Evolutionary conservation across 495 filamentous ascomycete genomes (phyloP), one percentile per base, ranked within the genome.

Genomic region (Friedmanniomyces endolithicus): DNA sequence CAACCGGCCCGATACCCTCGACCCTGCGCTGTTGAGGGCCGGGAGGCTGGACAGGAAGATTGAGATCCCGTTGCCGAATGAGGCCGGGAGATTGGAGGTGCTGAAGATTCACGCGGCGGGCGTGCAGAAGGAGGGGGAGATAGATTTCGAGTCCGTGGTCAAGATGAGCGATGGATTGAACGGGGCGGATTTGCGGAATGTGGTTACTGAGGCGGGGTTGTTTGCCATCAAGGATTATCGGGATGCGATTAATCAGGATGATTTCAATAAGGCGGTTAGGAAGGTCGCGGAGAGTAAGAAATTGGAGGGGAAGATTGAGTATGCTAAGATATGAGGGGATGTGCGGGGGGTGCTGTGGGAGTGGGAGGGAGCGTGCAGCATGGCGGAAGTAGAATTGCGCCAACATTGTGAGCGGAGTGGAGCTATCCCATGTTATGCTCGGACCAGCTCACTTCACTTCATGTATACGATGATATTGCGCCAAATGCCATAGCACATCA

Each of bases 121-220:
- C 49, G 94, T 97, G 16, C 77, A 84, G 40, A 78, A 86, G 47
- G 92, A 97, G 48, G 92, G 92, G 8, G 94, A 99, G 59, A 90
- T 99, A 67, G 94, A 99, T 71, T 97, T 94, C 67, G 94, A 99
- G 78, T 95, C 88, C 64, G 87, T 99, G 29, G 94, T 99, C 65
- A 99, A 99, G 79, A 99, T 99, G 94, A 94, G 87, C 63, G 94
- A 99, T 64, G 88, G 89, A 37, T 77, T 97, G 37, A 99, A 99
- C 71, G 94, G 94, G 63, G 94, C 94, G 22, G 94, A 99, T 80
- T 72, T 99, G 67, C 78, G 94, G 62, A 99, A 99, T 67, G 89
- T 99, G 58, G 89, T 99, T 45, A 99, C 94, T 1, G 94, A 99
- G 77, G 94, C 94, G 55, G 94, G 94, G 58, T 74, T 97, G 34